Percentiles rank a stretch among this genome's conserved stretches.
Evolutionary conservation across 768 basidiomycete species (phyloP).

Genomic region (Coprinopsis sp.): DNA sequence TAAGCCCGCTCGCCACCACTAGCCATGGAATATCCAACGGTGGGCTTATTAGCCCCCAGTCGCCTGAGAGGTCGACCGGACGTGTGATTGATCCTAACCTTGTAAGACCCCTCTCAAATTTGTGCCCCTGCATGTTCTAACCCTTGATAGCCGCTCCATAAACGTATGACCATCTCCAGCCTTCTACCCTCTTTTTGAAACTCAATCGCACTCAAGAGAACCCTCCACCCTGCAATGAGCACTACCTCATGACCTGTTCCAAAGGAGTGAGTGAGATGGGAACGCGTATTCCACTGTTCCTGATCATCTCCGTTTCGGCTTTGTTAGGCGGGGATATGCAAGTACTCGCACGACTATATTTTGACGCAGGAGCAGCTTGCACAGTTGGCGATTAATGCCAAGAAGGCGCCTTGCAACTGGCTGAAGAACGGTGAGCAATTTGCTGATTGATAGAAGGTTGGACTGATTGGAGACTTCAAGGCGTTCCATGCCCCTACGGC

Average conservation of each 20-base stretch:
- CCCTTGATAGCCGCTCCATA: conserved; percentile 61
- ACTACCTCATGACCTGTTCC: conserved; percentile 78
- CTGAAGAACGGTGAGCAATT: conserved; percentile 60
- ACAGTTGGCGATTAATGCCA: conserved; percentile 69
- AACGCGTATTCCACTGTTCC: conserved; percentile 10
- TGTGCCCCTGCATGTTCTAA: conserved; percentile 3
- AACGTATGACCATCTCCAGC: conserved; percentile 46
- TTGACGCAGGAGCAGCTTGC: conserved; percentile 68
- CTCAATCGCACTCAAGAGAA: conserved; percentile 44
- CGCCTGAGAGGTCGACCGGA: conserved; percentile 43
- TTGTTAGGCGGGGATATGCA: conserved; percentile 57
- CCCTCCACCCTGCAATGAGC: conserved; percentile 83
- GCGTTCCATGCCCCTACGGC: conserved; percentile 70
- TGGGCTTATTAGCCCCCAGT: conserved; percentile 65
- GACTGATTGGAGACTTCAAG: conserved; percentile 28
- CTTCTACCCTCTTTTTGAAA: not conserved
- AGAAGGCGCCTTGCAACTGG: conserved; percentile 84
- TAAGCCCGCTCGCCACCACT: conserved; percentile 42
- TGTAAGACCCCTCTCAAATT: conserved; percentile 30
- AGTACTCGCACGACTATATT: conserved; percentile 79
- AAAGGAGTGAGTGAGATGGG: conserved; percentile 64
- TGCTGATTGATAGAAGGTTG: not conserved
- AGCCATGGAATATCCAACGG: conserved; percentile 40
- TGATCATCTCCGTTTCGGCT: conserved; percentile 7
- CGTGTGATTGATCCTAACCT: conserved; percentile 58